A percentile compares a stretch with the other conserved stretches of the same genome.
Conservation (phyloP, 2,329 filamentous ascomycete species). For the Fusarium subtropicale region DNA sequence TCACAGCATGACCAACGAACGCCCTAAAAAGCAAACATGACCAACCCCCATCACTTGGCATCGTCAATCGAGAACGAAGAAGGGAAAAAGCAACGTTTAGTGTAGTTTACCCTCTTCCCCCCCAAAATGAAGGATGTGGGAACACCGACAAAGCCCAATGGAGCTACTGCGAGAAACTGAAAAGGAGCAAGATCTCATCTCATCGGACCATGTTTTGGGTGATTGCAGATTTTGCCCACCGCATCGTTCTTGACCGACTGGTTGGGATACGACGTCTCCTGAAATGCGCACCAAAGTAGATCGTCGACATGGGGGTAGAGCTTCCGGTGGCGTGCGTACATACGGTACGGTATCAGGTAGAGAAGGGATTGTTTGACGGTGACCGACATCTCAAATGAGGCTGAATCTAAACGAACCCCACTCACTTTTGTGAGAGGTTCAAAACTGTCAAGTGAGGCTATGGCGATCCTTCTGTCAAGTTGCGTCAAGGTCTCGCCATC, state of each 20-base stretch:
- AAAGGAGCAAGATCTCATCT: background rate
- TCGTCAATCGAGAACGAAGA: constrained; percentile 26
- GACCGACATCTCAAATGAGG: constrained; percentile 18
- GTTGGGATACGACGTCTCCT: background rate
- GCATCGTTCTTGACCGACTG: background rate
- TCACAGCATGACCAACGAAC: background rate
- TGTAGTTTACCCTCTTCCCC: background rate
- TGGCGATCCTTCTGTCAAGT: background rate
- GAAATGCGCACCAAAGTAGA: constrained; percentile 3
- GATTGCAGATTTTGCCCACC: background rate
- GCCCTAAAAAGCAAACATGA: constrained; percentile 16
- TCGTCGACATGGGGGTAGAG: constrained; percentile 29
- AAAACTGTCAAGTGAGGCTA: constrained; percentile 8
- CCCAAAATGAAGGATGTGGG: background rate
- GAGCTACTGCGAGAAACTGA: constrained; percentile 17
- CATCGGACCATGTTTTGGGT: background rate
- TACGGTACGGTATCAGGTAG: background rate
- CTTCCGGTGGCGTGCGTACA: background rate
- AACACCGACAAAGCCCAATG: constrained; percentile 1
- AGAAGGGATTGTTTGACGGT: background rate
- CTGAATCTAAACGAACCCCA: constrained; percentile 7
- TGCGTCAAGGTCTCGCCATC: background rate
- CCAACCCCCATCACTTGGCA: background rate
- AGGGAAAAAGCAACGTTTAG: constrained; percentile 38
- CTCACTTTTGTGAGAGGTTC: background rate